Evolutionary conservation across 352 stramenopile species (phyloP).

Genomic region (Elongisporangium prolatum): DNA sequence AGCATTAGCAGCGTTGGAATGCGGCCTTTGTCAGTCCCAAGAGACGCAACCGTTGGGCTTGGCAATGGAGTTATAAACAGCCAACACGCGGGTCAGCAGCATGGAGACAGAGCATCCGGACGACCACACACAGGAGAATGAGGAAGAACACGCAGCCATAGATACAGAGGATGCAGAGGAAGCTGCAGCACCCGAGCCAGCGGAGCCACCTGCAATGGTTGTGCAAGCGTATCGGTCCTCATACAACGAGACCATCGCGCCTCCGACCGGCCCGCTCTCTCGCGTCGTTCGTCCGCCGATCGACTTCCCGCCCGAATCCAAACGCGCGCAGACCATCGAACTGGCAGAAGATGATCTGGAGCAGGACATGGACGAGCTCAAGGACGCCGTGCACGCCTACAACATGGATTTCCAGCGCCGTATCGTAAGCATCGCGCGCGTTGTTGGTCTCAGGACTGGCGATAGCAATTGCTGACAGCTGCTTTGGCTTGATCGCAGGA

Average conservation of each 20-base stretch:
- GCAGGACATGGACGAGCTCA: slow-evolving; percentile 78
- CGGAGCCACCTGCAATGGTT: slow-evolving; percentile 1
- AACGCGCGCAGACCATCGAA: slow-evolving; percentile 67
- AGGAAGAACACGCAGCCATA: slow-evolving; percentile 6
- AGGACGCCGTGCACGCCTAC: slow-evolving; percentile 70
- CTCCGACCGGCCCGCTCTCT: slow-evolving; percentile 28
- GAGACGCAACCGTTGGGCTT: background rate
- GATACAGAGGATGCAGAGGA: slow-evolving; percentile 5
- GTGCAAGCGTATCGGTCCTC: slow-evolving; percentile 39
- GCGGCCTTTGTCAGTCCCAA: background rate
- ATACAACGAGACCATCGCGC: slow-evolving; percentile 56
- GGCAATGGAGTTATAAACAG: background rate
- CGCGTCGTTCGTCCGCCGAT: slow-evolving; percentile 46
- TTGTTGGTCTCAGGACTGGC: too few species aligned
- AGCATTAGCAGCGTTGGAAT: slow-evolving; percentile 1
- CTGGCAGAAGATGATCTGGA: slow-evolving; percentile 69
- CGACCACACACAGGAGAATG: slow-evolving; percentile 11
- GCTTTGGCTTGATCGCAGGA: slow-evolving; percentile 23
- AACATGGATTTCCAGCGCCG: slow-evolving; percentile 83
- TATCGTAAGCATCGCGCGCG: too few species aligned
- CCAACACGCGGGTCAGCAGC: background rate
- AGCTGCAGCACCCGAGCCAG: background rate
- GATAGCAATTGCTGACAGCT: background rate
- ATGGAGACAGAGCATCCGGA: slow-evolving; percentile 7
- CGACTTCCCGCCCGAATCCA: slow-evolving; percentile 69